Conservation (phyloP, 208 protist genomes). For the Hexamita inflata region DNA sequence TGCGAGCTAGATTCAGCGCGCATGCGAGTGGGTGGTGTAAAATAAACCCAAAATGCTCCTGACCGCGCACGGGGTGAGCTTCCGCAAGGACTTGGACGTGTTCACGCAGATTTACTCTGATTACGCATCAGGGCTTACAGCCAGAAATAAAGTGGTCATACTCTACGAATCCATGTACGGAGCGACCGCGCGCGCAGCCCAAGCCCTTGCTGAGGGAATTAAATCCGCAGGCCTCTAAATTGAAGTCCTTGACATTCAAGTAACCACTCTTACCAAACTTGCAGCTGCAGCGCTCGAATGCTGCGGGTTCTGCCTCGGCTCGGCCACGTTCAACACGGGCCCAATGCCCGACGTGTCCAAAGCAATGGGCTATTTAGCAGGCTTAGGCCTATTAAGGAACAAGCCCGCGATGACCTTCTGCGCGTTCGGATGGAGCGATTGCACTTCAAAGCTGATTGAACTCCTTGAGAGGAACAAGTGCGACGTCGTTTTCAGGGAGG, state of each 20-base stretch:
- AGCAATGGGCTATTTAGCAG: neutral
- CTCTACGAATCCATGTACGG: neutral
- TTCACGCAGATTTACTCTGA: too few relatives aligned
- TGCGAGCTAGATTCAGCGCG: neutral
- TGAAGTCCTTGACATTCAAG: neutral
- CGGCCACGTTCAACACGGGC: neutral
- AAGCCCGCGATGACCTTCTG: neutral
- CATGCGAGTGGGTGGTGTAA: neutral
- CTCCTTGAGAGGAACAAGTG: neutral
- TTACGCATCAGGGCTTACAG: neutral
- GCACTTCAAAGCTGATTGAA: neutral
- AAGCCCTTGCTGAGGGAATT: neutral
- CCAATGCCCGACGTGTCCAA: neutral
- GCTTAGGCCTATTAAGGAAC: neutral
- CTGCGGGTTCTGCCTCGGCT: neutral
- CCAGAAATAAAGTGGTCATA: neutral
- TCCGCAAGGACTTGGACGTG: neutral
- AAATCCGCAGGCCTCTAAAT: neutral
- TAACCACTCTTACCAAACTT: neutral
- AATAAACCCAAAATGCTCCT: neutral
- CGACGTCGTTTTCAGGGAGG: neutral
- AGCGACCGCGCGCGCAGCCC: neutral
- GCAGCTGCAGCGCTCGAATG: neutral
- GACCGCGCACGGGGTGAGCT: neutral
- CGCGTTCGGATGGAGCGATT: neutral